Conservation (phyloP, 192 early-diverging fungal genomes). For the Podila minutissima region DNA sequence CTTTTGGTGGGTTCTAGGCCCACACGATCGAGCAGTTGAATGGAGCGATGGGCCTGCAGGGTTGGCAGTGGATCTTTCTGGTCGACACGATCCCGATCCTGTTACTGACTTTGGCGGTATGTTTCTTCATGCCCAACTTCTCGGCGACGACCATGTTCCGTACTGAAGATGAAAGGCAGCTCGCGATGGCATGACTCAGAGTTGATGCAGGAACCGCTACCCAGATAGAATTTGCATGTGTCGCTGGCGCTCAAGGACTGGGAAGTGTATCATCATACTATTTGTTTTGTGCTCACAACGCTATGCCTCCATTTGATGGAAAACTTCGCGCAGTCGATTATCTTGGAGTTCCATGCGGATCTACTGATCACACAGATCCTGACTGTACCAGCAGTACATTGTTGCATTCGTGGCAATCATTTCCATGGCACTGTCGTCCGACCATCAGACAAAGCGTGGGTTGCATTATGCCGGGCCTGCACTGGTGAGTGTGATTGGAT, state of each 20-base stretch:
- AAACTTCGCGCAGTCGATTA: conserved; percentile 73
- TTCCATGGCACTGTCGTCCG: neutral
- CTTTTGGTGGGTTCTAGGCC: conserved; percentile 69
- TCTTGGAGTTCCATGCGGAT: conserved; percentile 51
- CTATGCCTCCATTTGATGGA: conserved; percentile 64
- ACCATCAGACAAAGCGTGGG: neutral
- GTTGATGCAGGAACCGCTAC: conserved; percentile 48
- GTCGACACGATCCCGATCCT: conserved; percentile 58
- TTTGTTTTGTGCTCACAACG: conserved; percentile 61
- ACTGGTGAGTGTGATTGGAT: neutral
- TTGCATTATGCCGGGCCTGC: neutral
- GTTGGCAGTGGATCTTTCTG: conserved; percentile 67
- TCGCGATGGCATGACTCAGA: conserved; percentile 35
- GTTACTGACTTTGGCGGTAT: conserved; percentile 16
- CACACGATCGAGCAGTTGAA: conserved; percentile 66
- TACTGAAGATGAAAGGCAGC: conserved; percentile 22
- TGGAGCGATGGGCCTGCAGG: conserved; percentile 49
- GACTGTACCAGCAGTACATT: neutral
- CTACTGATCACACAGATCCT: conserved; percentile 6
- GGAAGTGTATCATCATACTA: conserved; percentile 41
- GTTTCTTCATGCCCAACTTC: conserved; percentile 52
- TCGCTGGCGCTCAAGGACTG: conserved; percentile 49
- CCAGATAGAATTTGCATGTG: conserved; percentile 45
- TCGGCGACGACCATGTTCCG: conserved; percentile 49
- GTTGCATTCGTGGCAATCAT: neutral